Percentiles rank a stretch among this genome's conserved stretches.
phyloP scores from a whole-genome alignment of 2,329 filamentous ascomycete genomes.

The Albophoma yamanashiensis region DNA sequence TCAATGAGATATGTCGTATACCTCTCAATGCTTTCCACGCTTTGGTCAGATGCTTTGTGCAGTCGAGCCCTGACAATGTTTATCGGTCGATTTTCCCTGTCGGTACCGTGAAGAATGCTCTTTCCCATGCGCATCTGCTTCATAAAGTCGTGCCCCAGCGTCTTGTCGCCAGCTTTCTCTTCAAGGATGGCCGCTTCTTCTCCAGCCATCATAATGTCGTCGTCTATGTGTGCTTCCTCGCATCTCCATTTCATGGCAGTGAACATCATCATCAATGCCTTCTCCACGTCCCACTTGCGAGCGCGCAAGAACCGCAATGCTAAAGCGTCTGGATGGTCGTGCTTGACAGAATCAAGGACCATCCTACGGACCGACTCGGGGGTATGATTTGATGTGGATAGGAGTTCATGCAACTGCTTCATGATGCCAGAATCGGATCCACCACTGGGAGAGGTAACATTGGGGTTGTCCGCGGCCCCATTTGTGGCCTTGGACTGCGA shows the following conservation, averaged over 20 bases:
- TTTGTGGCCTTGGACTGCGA: conserved; percentile 19
- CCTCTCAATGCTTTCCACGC: conserved; percentile 68
- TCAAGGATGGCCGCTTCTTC: conserved; percentile 56
- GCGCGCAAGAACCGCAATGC: conserved; percentile 74
- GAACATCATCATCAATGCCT: conserved; percentile 86
- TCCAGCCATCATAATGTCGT: conserved; percentile 71
- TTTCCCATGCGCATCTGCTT: conserved; percentile 81
- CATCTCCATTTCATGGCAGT: conserved; percentile 89
- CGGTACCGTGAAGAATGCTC: conserved; percentile 79
- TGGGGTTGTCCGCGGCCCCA: conserved; percentile 22
- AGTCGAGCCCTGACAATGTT: conserved; percentile 75
- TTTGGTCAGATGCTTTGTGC: conserved; percentile 75
- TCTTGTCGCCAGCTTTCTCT: conserved; percentile 49
- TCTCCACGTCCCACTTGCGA: conserved; percentile 95
- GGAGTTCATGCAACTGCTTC: conserved; percentile 73
- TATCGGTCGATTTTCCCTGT: conserved; percentile 76
- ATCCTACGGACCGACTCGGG: conserved; percentile 71
- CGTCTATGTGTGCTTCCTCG: conserved; percentile 79
- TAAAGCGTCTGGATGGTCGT: conserved; percentile 83
- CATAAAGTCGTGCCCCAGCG: conserved; percentile 65
- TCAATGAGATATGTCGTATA: conserved; percentile 94
- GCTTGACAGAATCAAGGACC: conserved; percentile 91
- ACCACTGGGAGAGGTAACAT: conserved; percentile 46
- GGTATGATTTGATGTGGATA: conserved; percentile 62
- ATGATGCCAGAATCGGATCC: conserved; percentile 82